A percentile compares a stretch with the other conserved stretches of the same genome.
These are phyloP conservation scores for Prunus kanzakura DNA, from an alignment of 306 rosid genomes.

Conservation along the genomic window DNA sequence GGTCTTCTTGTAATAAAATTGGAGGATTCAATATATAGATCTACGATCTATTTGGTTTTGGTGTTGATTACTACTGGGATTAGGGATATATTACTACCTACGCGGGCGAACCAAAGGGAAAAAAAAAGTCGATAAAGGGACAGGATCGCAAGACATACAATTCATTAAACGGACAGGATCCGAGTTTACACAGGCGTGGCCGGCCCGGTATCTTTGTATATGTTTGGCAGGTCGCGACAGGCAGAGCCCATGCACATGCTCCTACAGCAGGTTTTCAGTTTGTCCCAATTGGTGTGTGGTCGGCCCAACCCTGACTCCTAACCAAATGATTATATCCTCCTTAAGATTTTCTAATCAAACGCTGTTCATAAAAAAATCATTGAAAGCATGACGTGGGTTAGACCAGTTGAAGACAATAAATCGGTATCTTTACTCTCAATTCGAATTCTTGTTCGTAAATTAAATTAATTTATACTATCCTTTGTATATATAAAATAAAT, in stretches of 20 bases:
- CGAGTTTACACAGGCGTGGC: not conserved
- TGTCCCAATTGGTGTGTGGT: conserved; percentile 11
- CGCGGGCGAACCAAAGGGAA: not conserved
- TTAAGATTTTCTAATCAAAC: too few relatives aligned
- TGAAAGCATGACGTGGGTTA: too few relatives aligned
- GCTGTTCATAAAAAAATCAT: too few relatives aligned
- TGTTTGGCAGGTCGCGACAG: conserved; percentile 8
- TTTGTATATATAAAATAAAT: too few relatives aligned
- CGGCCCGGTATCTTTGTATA: not conserved
- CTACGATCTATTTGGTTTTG: not conserved
- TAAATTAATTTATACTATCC: too few relatives aligned
- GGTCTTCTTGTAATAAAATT: not conserved
- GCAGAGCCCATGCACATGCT: conserved; percentile 30
- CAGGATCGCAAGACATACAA: not conserved
- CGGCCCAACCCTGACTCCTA: not conserved
- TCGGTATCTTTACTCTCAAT: too few relatives aligned
- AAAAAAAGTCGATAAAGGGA: not conserved
- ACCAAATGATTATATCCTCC: not conserved
- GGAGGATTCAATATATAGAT: not conserved
- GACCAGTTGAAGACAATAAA: too few relatives aligned
- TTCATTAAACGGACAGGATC: conserved; percentile 10
- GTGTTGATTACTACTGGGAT: not conserved
- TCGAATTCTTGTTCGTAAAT: too few relatives aligned
- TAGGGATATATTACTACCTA: not conserved
- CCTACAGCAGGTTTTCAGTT: conserved; percentile 1